A percentile compares a stretch with the other conserved stretches of the same genome.
These are phyloP conservation scores for Cucurbitaria berberidis DNA, from an alignment of 2,329 filamentous ascomycete species.

Conservation along the genomic window DNA sequence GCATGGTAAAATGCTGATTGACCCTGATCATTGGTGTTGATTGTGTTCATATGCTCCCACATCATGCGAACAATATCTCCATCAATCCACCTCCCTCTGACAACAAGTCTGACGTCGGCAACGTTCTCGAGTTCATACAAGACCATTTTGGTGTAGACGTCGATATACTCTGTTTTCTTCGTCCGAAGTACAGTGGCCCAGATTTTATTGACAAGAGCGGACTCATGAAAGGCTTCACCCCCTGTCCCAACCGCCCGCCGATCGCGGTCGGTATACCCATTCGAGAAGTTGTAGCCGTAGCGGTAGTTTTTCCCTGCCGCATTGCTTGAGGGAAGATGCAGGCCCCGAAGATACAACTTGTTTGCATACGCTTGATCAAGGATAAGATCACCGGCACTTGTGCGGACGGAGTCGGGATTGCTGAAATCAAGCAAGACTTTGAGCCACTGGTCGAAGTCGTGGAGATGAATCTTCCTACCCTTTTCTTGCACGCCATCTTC, in stretches of 20 bases:
- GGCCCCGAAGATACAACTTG: conserved; percentile 15
- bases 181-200: conserved; percentile 4
- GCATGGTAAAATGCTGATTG: conserved; percentile 3
- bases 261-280: conserved; percentile 14
- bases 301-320: neutral
- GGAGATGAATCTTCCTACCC: neutral
- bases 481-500: neutral
- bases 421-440: conserved; percentile 11
- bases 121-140: too few species aligned
- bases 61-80: neutral
- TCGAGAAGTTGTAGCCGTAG: conserved; percentile 20
- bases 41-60: conserved; percentile 2
- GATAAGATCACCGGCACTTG: conserved; percentile 10
- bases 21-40: neutral
- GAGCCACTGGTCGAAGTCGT: conserved; percentile 8
- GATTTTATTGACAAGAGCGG: neutral
- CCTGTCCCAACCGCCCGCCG: neutral
- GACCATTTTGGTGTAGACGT: too few species aligned
- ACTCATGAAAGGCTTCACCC: neutral
- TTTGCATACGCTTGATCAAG: conserved; percentile 4
- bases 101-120: too few species aligned
- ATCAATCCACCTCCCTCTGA: neutral
- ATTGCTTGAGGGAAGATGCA: conserved; percentile 9
- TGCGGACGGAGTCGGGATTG: conserved; percentile 3
- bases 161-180: too few species aligned